A percentile compares a stretch with the other conserved stretches of the same genome.
Conservation (phyloP, 305 asterid genomes). For the Solanum aculeatissimum region DNA sequence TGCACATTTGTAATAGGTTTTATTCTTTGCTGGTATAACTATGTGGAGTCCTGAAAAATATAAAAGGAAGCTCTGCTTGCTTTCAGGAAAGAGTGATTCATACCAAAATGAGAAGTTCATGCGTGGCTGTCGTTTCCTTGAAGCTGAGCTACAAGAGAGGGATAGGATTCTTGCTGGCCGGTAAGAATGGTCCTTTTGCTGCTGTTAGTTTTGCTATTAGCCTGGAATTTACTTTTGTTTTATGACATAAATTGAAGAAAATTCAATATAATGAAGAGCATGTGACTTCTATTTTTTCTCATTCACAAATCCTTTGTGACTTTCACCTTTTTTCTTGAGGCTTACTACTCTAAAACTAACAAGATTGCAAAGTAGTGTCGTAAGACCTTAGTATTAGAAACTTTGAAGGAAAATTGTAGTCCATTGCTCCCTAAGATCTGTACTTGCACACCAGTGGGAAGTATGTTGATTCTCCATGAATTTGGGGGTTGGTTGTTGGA, state of each 20-base stretch:
- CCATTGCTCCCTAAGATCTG: neutral
- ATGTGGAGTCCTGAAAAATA: neutral
- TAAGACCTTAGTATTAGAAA: neutral
- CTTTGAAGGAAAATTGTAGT: neutral
- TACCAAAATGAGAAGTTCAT: conserved; percentile 75
- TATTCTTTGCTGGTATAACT: neutral
- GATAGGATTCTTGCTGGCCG: conserved; percentile 77
- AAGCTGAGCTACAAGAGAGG: conserved; percentile 97
- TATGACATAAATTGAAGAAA: neutral
- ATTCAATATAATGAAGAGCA: neutral
- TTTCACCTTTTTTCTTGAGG: neutral
- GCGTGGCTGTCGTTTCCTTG: conserved; percentile 95
- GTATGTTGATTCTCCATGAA: conserved; percentile 9
- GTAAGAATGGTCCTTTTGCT: conserved; percentile 18
- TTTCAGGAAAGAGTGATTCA: conserved; percentile 68
- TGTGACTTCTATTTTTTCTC: neutral
- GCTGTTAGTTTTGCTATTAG: neutral
- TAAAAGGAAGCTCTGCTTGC: conserved; percentile 8
- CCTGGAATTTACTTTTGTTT: neutral
- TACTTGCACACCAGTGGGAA: neutral
- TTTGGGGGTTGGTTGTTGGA: conserved; percentile 27
- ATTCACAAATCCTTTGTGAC: neutral
- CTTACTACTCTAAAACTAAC: neutral
- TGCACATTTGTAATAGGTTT: neutral
- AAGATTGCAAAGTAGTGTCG: neutral